Evolutionary conservation across 495 filamentous ascomycete genomes (phyloP).

Genomic region (Penicillium dipodomyicola): DNA sequence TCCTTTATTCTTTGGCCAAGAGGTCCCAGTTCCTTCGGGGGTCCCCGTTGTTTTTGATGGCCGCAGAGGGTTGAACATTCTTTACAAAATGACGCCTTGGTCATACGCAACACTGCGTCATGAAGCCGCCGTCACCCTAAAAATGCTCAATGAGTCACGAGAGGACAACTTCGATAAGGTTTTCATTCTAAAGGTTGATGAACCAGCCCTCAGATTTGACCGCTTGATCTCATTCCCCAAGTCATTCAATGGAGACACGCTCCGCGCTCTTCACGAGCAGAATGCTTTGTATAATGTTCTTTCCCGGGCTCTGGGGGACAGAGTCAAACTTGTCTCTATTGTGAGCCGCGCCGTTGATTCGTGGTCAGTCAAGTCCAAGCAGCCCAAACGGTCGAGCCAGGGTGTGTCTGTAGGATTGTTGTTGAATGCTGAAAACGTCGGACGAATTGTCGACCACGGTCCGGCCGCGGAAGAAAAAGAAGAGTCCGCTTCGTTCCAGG

Average conservation of each 20-base stretch:
- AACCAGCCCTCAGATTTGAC: constrained; percentile 71
- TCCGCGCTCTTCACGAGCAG: constrained; percentile 33
- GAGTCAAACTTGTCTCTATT: constrained; percentile 65
- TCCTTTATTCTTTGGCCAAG: constrained; percentile 53
- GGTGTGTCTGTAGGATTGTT: constrained; percentile 62
- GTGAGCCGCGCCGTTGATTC: constrained; percentile 34
- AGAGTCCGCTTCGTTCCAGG: constrained; percentile 45
- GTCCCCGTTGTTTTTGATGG: constrained; percentile 61
- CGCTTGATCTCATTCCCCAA: constrained; percentile 42
- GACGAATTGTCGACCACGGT: constrained; percentile 78
- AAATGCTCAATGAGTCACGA: constrained; percentile 68
- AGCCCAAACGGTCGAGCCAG: constrained; percentile 25
- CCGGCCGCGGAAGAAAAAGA: constrained; percentile 73
- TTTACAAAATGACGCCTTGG: constrained; percentile 90
- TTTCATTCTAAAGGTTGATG: constrained; percentile 72
- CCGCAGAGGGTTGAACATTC: constrained; percentile 68
- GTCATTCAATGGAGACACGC: constrained; percentile 28
- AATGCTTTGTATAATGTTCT: constrained; percentile 58
- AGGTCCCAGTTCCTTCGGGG: constrained; percentile 32
- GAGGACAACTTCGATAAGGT: constrained; percentile 78
- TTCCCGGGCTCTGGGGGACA: constrained; percentile 66
- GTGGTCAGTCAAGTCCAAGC: constrained; percentile 37
- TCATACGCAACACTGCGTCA: constrained; percentile 69
- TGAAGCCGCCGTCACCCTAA: constrained; percentile 67
- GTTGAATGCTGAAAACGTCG: constrained; percentile 66